Evolutionary conservation across 352 stramenopile genomes (phyloP).

Genomic region (Pythium folliculosum): DNA sequence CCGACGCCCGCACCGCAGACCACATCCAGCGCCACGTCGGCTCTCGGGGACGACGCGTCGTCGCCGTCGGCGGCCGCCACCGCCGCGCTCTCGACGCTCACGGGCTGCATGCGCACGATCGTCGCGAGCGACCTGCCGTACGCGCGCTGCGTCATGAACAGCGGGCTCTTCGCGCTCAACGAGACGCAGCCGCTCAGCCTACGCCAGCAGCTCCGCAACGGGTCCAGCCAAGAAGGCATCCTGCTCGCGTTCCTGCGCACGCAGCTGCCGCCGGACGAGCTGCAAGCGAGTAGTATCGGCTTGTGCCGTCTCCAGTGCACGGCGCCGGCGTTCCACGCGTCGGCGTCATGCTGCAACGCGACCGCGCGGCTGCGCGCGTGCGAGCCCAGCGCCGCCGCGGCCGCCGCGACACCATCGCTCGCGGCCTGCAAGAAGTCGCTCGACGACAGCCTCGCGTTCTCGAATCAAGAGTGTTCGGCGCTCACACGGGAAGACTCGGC

Average conservation of each 20-base stretch:
- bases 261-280: conserved; percentile 15
- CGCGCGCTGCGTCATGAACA: conserved; percentile 41
- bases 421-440: conserved; percentile 26
- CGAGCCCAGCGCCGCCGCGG: conserved; percentile 1
- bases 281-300: conserved; percentile 16
- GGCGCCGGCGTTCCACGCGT: conserved; percentile 18
- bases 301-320: conserved; percentile 32
- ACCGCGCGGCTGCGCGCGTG: conserved; percentile 27
- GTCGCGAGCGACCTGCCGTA: conserved; percentile 31
- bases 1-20: conserved; percentile 6
- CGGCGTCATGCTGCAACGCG: conserved; percentile 33
- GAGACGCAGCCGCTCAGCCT: conserved; percentile 18
- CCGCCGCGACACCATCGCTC: conserved; percentile 3
- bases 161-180: conserved; percentile 33
- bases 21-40: neutral
- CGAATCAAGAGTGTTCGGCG: conserved; percentile 28
- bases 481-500: conserved; percentile 18
- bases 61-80: conserved; percentile 25
- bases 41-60: conserved; percentile 23
- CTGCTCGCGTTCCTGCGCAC: conserved; percentile 21
- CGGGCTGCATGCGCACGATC: conserved; percentile 28
- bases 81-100: conserved; percentile 29
- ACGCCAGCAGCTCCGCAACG: conserved; percentile 12
- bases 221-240: conserved; percentile 14
- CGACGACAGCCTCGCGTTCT: conserved; percentile 26